Evolutionary conservation across 1,284 basidiomycete species (phyloP), one percentile per base, ranked within the genome.

Genomic region (Naganishia cerealis): DNA sequence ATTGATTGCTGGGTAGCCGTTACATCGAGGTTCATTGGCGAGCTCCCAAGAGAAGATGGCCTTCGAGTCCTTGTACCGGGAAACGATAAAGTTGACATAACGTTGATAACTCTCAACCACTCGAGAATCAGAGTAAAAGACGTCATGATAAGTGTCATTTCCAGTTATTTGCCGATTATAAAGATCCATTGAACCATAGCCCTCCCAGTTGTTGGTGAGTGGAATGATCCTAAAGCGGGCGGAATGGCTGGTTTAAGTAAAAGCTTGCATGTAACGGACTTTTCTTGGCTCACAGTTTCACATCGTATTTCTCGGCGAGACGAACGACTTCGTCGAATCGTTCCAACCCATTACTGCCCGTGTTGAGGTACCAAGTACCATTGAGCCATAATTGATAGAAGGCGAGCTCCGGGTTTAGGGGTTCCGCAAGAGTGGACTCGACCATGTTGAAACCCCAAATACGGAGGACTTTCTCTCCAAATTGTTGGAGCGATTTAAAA

Each of bases 1-100:
- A 1, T 43, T 56, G 12, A 81, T 62, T 46, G 74, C 80, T 36
- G 84, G 77, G 69, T 55, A 42, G 57, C 86, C 85, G n/a, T 46
- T 46, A n/a, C 43, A 46, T 83, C 86, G 84, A 6, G 87, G 82
- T 72, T 88, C 87, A 73, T 88, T 88, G 21, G 86, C 87, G 70
- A 87, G 72, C 75, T 88, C 85, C 85, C 87, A 88, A 29, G 81
- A 81, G 70, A 88, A 82, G 65, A 88, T 74, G 21, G 82, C 77
- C 1, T 86, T 77, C 62, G 81, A 83, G 67, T 86, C 80, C 24
- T 80, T 78, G 73, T 87, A 87, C 62, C 87, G 85, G 16, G 81
- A 77, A 26, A 86, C 85, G 48, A 88, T 75, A 59, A 83, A 80
- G 7, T 78, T 80, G 10, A 86, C 85, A 70, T 85, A 88, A 69